These are phyloP conservation scores for Cardiospermum halicacabum DNA, from an alignment of 345 rosid species.

Conservation along the genomic window DNA sequence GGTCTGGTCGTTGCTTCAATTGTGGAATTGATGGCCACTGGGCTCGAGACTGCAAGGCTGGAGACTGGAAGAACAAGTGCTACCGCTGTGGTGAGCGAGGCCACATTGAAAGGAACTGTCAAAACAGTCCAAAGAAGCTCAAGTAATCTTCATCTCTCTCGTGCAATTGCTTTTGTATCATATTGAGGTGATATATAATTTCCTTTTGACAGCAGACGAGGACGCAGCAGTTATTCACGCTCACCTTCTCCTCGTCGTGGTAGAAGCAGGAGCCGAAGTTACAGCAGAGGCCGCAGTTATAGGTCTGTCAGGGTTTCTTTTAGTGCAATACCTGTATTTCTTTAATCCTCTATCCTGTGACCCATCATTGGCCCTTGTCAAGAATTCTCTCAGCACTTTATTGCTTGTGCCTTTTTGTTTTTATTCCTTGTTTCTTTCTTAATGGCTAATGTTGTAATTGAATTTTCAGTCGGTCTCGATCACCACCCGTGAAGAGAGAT, in stretches of 20 bases:
- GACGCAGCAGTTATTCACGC: constrained; percentile 62
- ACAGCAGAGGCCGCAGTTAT: constrained; percentile 84
- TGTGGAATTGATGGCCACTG: constrained; percentile 98
- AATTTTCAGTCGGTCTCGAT: constrained; percentile 58
- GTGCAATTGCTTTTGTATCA: not conserved
- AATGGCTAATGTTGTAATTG: not conserved
- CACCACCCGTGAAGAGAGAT: constrained; percentile 68
- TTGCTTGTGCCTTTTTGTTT: not conserved
- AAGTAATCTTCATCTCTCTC: constrained; percentile 25
- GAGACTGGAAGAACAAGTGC: constrained; percentile 96
- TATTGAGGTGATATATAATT: not conserved
- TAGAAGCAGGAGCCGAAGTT: constrained; percentile 84
- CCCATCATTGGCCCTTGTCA: not conserved
- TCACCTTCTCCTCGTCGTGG: constrained; percentile 82
- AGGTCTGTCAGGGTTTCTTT: constrained; percentile 27
- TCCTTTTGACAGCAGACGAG: constrained; percentile 37
- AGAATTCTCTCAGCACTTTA: not conserved
- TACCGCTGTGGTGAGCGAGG: constrained; percentile 97
- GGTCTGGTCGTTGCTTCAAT: constrained; percentile 91
- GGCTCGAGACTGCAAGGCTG: constrained; percentile 97
- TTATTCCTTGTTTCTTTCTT: not conserved
- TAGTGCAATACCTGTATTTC: not conserved
- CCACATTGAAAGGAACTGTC: constrained; percentile 90
- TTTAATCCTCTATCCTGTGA: not conserved
- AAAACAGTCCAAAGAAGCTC: constrained; percentile 81